Evolutionary conservation across 2,329 filamentous ascomycete species (phyloP), one percentile per base, ranked within the genome.

Genomic region (Alternaria gaisen): DNA sequence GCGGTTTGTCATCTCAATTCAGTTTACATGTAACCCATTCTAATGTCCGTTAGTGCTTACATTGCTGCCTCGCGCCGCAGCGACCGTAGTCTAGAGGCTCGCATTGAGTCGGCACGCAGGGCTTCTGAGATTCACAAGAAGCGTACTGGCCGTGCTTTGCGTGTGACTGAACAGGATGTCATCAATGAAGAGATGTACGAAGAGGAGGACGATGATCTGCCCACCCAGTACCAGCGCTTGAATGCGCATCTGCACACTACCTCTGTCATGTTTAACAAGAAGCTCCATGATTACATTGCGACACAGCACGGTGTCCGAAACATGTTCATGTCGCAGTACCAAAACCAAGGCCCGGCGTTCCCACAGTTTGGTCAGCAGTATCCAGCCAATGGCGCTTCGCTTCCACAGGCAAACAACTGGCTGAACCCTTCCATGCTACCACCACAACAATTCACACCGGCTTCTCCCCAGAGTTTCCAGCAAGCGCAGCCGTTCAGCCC

Each of bases 181-280:
- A 83, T 91, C 68, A 93, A 92, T 64, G 94, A 97, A 77, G 93
- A 96, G 77, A 97, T 97, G 92, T 97, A 97, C 75, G 93, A 97
- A 73, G 94, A 97, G 78, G 92, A 97, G 73, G 93, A 97, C 54
- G 92, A 97, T 68, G 91, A 94, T 58, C 76, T 92, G 24, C 88
- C 90, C 1, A 84, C 87, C 61, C 87, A 88, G 55, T 91, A 89
- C 72, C 84, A 88, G 59, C 82, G 87, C 14, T 80, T 92, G 32
- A 87, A 87, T 14, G 83, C 87, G 3, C 85, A 89, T 68, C 80
- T 91, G 60, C 84, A 88, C 66, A 89, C 86, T 2, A 82, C 81
- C 16, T 88, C 87, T 1, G 77, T 83, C 26, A 85, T 88, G 61
- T 85, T 91, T 75, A 90, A 90, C 72, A 82, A 85, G 28, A 83